Evolutionary conservation across 208 protist genomes (phyloP).

Genomic region (Wallacemonas sp.): DNA sequence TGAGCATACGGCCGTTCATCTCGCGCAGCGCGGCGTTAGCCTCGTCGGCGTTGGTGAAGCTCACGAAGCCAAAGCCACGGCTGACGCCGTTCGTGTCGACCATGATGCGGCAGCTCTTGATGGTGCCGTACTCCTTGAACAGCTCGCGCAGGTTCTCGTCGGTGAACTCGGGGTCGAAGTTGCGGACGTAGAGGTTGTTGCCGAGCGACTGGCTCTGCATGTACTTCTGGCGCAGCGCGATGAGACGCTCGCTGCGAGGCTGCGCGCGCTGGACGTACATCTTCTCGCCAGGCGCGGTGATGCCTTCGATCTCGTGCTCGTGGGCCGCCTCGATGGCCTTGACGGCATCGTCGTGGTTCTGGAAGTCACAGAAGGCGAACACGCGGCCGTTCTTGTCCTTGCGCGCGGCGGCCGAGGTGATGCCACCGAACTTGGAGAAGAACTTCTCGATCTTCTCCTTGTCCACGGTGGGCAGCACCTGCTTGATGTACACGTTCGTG

Average conservation of each 20-base stretch:
- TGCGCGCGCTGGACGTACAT: conserved; percentile 90
- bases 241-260: conserved; percentile 87
- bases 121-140: conserved; percentile 98
- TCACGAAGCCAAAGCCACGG: conserved; percentile 98
- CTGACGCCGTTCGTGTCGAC: conserved; percentile 91
- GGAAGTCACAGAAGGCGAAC: conserved; percentile 99
- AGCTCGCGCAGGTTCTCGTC: conserved; percentile 97
- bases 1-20: conserved; percentile 97
- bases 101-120: conserved; percentile 98
- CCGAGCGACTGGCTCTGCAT: conserved; percentile 90
- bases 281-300: conserved; percentile 76
- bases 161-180: conserved; percentile 97
- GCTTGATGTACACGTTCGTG: conserved; percentile 99
- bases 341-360: conserved; percentile 93
- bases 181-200: conserved; percentile 99
- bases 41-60: conserved; percentile 98
- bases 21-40: conserved; percentile 97
- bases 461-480: conserved; percentile 90
- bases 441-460: conserved; percentile 93
- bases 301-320: conserved; percentile 84
- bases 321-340: conserved; percentile 93
- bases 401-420: conserved; percentile 91
- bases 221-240: conserved; percentile 88
- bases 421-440: conserved; percentile 94
- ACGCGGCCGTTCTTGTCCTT: conserved; percentile 91